A percentile compares a stretch with the other conserved stretches of the same genome.
phyloP scores from a whole-genome alignment of 345 rosid genomes.

The Hypericum androsaemum region DNA sequence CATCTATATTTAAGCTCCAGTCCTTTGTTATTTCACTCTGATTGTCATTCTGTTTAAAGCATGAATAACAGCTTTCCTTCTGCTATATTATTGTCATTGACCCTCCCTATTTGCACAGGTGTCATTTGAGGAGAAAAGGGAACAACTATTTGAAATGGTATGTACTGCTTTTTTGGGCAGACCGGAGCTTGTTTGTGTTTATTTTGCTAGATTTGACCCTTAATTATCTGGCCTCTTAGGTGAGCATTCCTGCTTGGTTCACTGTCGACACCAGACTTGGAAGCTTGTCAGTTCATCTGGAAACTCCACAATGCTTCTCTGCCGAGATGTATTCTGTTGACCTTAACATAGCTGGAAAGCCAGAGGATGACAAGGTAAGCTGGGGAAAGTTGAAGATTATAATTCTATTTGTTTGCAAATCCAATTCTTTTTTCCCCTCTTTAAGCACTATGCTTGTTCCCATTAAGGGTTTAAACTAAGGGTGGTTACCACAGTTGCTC shows the following conservation, averaged over 20 bases:
- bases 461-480: too few relatives aligned
- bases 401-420: background rate
- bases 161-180: background rate
- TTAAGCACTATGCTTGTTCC: too few relatives aligned
- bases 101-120: constrained; percentile 32
- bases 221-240: constrained; percentile 35
- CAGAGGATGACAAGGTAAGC: constrained; percentile 96
- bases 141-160: constrained; percentile 94
- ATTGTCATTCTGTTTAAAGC: background rate
- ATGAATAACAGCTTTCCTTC: too few relatives aligned
- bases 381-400: background rate
- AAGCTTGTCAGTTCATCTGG: constrained; percentile 88
- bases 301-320: constrained; percentile 95
- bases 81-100: background rate
- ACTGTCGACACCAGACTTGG: constrained; percentile 92
- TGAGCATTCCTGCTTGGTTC: constrained; percentile 98
- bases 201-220: constrained; percentile 12
- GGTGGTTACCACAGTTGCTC: too few relatives aligned
- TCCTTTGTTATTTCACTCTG: background rate
- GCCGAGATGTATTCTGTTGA: constrained; percentile 99
- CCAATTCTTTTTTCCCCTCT: background rate
- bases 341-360: constrained; percentile 78
- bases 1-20: background rate
- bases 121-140: constrained; percentile 86
- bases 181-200: background rate